These are phyloP conservation scores for Penicillium psychrosexuale DNA, from an alignment of 2,329 filamentous ascomycete species.

Conservation along the genomic window DNA sequence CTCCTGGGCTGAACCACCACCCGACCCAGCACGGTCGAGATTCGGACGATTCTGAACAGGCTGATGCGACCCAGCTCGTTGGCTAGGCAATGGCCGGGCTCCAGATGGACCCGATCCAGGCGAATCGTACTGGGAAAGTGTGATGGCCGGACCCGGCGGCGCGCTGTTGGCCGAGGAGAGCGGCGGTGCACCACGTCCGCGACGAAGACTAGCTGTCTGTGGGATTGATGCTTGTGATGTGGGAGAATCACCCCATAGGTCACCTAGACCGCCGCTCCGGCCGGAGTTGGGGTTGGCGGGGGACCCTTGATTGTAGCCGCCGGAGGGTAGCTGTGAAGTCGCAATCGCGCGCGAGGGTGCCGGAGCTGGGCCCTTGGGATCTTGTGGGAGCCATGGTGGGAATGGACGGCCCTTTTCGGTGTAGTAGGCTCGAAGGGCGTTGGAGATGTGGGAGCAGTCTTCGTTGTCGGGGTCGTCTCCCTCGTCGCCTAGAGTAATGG, in stretches of 20 bases:
- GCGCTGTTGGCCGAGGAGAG: slow-evolving; percentile 23
- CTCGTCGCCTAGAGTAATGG: slow-evolving; percentile 43
- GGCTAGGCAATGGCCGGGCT: slow-evolving; percentile 66
- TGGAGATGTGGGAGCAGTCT: slow-evolving; percentile 92
- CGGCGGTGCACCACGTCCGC: slow-evolving; percentile 30
- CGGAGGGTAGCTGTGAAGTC: slow-evolving; percentile 53
- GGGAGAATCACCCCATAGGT: slow-evolving; percentile 55
- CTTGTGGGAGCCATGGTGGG: slow-evolving; percentile 82
- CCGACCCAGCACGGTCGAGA: slow-evolving; percentile 26
- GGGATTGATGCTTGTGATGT: slow-evolving; percentile 28
- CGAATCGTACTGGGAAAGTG: slow-evolving; percentile 24
- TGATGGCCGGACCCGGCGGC: slow-evolving; percentile 16
- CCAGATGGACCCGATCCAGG: slow-evolving; percentile 29
- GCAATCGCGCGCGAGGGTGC: slow-evolving; percentile 45
- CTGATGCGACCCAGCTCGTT: slow-evolving; percentile 73
- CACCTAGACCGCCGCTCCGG: slow-evolving; percentile 49
- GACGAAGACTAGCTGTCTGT: slow-evolving; percentile 41
- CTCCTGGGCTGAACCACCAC: slow-evolving; percentile 64
- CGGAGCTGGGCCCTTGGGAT: slow-evolving; percentile 70
- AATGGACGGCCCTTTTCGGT: slow-evolving; percentile 77
- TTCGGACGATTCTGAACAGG: slow-evolving; percentile 39
- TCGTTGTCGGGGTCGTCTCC: slow-evolving; percentile 51
- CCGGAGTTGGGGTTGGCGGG: slow-evolving; percentile 21
- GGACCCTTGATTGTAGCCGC: slow-evolving; percentile 26
- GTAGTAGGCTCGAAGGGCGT: slow-evolving; percentile 91